These are phyloP conservation scores for Pythium rhizo-oryzae DNA, from an alignment of 352 stramenopile species.

Conservation along the genomic window DNA sequence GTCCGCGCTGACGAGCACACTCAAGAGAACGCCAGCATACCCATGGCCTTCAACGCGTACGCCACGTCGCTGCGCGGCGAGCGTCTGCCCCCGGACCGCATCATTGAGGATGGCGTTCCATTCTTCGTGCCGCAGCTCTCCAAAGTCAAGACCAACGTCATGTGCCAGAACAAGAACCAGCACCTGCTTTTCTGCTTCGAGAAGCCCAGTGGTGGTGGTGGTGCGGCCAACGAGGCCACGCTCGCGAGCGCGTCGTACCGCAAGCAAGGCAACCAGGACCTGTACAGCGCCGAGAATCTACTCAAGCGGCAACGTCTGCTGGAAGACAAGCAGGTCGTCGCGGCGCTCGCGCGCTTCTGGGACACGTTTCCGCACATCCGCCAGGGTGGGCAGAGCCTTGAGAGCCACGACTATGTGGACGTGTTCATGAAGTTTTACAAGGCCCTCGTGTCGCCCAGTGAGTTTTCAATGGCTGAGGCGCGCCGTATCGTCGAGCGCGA, in stretches of 20 bases:
- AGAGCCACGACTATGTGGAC: slow-evolving; percentile 64
- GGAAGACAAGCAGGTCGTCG: slow-evolving; percentile 48
- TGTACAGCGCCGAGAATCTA: slow-evolving; percentile 76
- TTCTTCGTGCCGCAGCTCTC: slow-evolving; percentile 48
- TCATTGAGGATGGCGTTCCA: slow-evolving; percentile 25
- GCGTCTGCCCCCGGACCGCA: slow-evolving; percentile 25
- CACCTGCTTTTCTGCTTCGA: slow-evolving; percentile 47
- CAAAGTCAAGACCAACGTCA: slow-evolving; percentile 50
- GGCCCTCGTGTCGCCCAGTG: slow-evolving; percentile 63
- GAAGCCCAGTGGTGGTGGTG: slow-evolving; percentile 10
- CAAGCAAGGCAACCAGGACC: slow-evolving; percentile 66
- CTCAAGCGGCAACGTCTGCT: slow-evolving; percentile 55
- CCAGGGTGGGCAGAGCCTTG: slow-evolving; percentile 44
- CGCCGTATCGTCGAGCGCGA: slow-evolving; percentile 77
- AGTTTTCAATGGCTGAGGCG: slow-evolving; percentile 74
- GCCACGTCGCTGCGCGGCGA: slow-evolving; percentile 31
- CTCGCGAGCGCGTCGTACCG: slow-evolving; percentile 49
- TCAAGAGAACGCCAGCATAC: not conserved
- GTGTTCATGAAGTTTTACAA: slow-evolving; percentile 88
- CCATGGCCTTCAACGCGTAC: slow-evolving; percentile 26
- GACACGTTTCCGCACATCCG: slow-evolving; percentile 69
- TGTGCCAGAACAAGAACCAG: slow-evolving; percentile 38
- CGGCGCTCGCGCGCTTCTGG: slow-evolving; percentile 67
- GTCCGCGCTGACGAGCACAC: not conserved
- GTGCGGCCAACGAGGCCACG: not conserved